Evolutionary conservation across 2,329 filamentous ascomycete species (phyloP).

Genomic region (Exophiala viscosa): DNA sequence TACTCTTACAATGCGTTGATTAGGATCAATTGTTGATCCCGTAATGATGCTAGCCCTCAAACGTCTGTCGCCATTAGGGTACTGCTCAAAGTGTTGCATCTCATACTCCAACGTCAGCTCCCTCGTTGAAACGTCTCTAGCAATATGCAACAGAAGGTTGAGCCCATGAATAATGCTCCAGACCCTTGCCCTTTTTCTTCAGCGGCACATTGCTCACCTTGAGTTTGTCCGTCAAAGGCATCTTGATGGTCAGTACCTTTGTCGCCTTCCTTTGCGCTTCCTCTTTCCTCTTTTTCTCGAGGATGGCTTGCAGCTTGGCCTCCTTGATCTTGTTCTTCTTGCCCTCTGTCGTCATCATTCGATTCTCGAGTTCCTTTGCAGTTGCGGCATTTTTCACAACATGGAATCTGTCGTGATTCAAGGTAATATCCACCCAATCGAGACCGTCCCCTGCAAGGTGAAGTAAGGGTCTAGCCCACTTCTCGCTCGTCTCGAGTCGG

Average conservation of each 20-base stretch:
- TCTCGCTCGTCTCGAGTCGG: slow-evolving; percentile 14
- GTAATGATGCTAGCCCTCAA: too few species aligned
- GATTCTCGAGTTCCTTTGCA: slow-evolving; percentile 20
- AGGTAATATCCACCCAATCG: slow-evolving; percentile 15
- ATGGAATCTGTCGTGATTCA: slow-evolving; percentile 24
- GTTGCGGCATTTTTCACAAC: slow-evolving; percentile 2
- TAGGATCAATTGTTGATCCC: too few species aligned
- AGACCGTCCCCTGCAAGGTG: slow-evolving; percentile 19
- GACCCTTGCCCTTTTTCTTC: slow-evolving; percentile 21
- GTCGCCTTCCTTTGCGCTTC: slow-evolving; percentile 14
- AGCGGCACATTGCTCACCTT: neutral
- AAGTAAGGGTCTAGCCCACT: slow-evolving; percentile 21
- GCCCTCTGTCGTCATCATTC: slow-evolving; percentile 27
- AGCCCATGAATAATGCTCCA: slow-evolving; percentile 18
- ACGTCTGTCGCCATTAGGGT: too few species aligned
- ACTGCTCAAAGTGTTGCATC: too few species aligned
- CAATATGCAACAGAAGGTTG: slow-evolving; percentile 16
- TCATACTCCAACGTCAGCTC: neutral
- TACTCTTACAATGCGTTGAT: too few species aligned
- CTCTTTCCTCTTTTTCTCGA: slow-evolving; percentile 18
- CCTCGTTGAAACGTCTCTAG: neutral
- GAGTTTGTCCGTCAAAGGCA: slow-evolving; percentile 7
- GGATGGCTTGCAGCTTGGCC: slow-evolving; percentile 8
- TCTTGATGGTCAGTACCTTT: slow-evolving; percentile 28
- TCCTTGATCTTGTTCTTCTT: slow-evolving; percentile 16